phyloP scores from a whole-genome alignment of 306 rosid genomes.

The Cucurbita pepo region DNA sequence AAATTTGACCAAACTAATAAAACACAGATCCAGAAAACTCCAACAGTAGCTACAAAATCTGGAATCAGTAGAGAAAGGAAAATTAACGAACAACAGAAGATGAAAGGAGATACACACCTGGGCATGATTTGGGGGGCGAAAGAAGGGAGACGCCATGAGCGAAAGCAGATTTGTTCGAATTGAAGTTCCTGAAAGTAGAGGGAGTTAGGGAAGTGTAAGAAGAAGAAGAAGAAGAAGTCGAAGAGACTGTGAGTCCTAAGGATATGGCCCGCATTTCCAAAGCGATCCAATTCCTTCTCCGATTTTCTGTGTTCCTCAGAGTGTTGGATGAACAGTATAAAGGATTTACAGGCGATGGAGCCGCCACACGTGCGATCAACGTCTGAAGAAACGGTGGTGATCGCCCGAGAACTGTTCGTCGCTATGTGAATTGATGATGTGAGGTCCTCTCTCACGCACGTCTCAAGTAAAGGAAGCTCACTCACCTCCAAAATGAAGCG shows the following conservation, averaged over 20 bases:
- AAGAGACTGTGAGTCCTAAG: constrained; percentile 45
- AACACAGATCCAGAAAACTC: not conserved
- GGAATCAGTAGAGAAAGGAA: not conserved
- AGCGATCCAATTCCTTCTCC: constrained; percentile 9
- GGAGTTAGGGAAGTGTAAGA: constrained; percentile 10
- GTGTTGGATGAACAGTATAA: not conserved
- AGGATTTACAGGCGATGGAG: not conserved
- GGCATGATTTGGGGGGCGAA: constrained; percentile 45
- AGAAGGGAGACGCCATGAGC: constrained; percentile 24
- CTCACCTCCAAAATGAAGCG: not conserved
- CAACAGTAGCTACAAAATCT: not conserved
- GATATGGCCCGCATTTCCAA: constrained; percentile 69
- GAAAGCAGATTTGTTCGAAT: constrained; percentile 25
- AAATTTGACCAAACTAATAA: not conserved
- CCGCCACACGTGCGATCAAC: not conserved
- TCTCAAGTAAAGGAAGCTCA: not conserved
- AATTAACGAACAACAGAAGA: not conserved
- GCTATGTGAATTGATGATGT: not conserved
- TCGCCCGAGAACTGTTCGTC: not conserved
- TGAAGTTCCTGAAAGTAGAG: constrained; percentile 18
- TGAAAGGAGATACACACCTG: constrained; percentile 31
- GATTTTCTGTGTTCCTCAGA: constrained; percentile 1
- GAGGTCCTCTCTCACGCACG: not conserved
- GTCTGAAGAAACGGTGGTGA: not conserved
- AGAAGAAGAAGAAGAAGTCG: constrained; percentile 25